Evolutionary conservation across 2,329 filamentous ascomycete species (phyloP).

Genomic region (Aspergillus sp.): DNA sequence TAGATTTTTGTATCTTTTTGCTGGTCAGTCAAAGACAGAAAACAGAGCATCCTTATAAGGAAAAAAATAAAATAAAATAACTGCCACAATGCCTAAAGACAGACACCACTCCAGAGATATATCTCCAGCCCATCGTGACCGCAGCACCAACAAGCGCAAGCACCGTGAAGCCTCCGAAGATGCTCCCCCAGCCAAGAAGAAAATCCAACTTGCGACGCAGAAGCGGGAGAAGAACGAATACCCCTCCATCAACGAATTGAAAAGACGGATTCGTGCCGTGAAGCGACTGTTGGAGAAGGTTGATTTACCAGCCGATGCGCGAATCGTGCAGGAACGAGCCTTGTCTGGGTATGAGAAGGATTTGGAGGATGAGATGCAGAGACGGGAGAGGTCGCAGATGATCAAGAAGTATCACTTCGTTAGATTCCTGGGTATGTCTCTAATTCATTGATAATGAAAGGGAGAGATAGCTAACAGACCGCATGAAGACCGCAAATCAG

Average conservation of each 20-base stretch:
- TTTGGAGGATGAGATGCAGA: slow-evolving; percentile 43
- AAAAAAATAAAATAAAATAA: neutral
- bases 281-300: slow-evolving; percentile 45
- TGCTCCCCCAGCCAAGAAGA: slow-evolving; percentile 21
- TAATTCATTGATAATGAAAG: neutral
- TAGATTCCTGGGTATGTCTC: slow-evolving; percentile 50
- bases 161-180: slow-evolving; percentile 21
- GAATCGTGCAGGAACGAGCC: slow-evolving; percentile 55
- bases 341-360: slow-evolving; percentile 52
- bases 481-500: slow-evolving; percentile 35
- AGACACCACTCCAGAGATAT: slow-evolving; percentile 8
- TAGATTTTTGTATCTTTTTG: slow-evolving; percentile 14
- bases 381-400: slow-evolving; percentile 48
- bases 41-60: neutral
- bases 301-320: slow-evolving; percentile 49
- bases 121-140: slow-evolving; percentile 8
- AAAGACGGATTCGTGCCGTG: slow-evolving; percentile 51
- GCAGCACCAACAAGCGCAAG: slow-evolving; percentile 26
- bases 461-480: slow-evolving; percentile 1
- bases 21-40: neutral
- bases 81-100: slow-evolving; percentile 7
- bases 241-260: slow-evolving; percentile 44
- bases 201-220: slow-evolving; percentile 15
- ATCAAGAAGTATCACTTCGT: slow-evolving; percentile 59
- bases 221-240: slow-evolving; percentile 19